A percentile compares a stretch with the other conserved stretches of the same genome.
These are phyloP conservation scores for Tylopilus sp. DNA, from an alignment of 1,284 basidiomycete genomes.

Conservation along the genomic window DNA sequence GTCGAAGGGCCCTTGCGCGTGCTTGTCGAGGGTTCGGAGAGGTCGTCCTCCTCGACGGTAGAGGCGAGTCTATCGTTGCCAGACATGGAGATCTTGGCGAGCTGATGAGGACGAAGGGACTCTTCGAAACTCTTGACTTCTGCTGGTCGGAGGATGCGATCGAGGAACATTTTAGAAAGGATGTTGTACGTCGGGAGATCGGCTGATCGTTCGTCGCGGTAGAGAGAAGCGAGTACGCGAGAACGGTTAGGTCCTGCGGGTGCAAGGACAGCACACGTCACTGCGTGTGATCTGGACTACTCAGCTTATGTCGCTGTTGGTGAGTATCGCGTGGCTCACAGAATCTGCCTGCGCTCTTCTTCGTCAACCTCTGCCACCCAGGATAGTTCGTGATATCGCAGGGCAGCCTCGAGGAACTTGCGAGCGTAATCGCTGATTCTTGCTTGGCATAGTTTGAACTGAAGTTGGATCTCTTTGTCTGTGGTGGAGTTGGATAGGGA, in stretches of 20 bases:
- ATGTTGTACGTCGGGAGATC: slow-evolving; percentile 83
- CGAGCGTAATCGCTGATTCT: slow-evolving; percentile 88
- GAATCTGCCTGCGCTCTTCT: slow-evolving; percentile 80
- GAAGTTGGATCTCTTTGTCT: slow-evolving; percentile 72
- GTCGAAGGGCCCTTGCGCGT: slow-evolving; percentile 84
- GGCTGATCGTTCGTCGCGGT: slow-evolving; percentile 85
- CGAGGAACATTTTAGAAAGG: slow-evolving; percentile 94
- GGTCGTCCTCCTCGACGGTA: slow-evolving; percentile 51
- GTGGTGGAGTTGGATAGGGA: slow-evolving; percentile 75
- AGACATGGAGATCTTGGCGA: slow-evolving; percentile 82
- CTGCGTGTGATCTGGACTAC: slow-evolving; percentile 74
- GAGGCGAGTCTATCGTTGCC: slow-evolving; percentile 73
- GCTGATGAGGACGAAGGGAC: slow-evolving; percentile 86
- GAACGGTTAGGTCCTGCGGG: slow-evolving; percentile 95
- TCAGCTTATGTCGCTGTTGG: slow-evolving; percentile 1
- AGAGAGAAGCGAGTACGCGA: slow-evolving; percentile 85
- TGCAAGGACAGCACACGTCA: slow-evolving; percentile 94
- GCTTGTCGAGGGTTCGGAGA: slow-evolving; percentile 52
- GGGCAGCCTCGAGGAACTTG: slow-evolving; percentile 93
- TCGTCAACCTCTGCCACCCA: slow-evolving; percentile 86
- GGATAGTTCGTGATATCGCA: slow-evolving; percentile 89
- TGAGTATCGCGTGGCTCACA: slow-evolving; percentile 49
- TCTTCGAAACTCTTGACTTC: slow-evolving; percentile 89
- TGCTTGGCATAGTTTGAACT: slow-evolving; percentile 87
- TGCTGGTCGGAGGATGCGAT: slow-evolving; percentile 85